phyloP scores from a whole-genome alignment of 768 basidiomycete genomes.

The Ramaria sp. region DNA sequence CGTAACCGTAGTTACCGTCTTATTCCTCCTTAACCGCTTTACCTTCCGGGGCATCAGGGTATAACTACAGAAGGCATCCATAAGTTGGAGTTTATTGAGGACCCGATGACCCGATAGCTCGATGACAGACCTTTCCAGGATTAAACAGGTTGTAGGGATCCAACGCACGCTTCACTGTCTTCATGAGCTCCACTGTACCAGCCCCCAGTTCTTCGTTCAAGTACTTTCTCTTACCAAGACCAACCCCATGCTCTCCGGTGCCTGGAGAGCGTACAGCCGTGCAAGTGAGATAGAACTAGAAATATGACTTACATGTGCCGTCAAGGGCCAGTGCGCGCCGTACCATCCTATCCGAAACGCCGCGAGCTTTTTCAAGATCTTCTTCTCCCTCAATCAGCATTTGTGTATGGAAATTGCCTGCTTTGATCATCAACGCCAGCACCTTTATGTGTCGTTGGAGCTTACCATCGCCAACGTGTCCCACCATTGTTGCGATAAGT shows the following conservation, averaged over 20 bases:
- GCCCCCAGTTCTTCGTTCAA: conserved; percentile 73
- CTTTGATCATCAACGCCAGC: not conserved
- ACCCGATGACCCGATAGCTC: no score
- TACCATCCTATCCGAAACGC: conserved; percentile 50
- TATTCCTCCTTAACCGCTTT: not conserved
- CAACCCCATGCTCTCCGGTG: conserved; percentile 83
- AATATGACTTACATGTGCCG: conserved; percentile 47
- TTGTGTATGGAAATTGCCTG: conserved; percentile 31
- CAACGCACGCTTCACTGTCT: conserved; percentile 65
- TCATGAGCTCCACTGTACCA: conserved; percentile 78
- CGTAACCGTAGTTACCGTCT: no score
- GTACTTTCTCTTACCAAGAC: conserved; percentile 78
- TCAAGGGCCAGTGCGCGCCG: conserved; percentile 57
- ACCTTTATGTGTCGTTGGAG: not conserved
- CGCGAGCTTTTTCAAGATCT: conserved; percentile 21
- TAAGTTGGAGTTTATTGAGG: not conserved
- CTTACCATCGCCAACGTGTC: conserved; percentile 66
- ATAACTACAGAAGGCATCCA: not conserved
- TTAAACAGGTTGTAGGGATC: conserved; percentile 80
- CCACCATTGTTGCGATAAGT: conserved; percentile 54
- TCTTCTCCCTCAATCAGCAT: conserved; percentile 41
- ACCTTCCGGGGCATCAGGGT: not conserved
- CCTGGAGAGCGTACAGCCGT: conserved; percentile 30
- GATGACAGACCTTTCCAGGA: conserved; percentile 61
- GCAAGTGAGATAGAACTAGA: conserved; percentile 1